These are phyloP conservation scores for Trichoderma citrinoviride DNA, from an alignment of 2,329 filamentous ascomycete genomes.

Conservation along the genomic window DNA sequence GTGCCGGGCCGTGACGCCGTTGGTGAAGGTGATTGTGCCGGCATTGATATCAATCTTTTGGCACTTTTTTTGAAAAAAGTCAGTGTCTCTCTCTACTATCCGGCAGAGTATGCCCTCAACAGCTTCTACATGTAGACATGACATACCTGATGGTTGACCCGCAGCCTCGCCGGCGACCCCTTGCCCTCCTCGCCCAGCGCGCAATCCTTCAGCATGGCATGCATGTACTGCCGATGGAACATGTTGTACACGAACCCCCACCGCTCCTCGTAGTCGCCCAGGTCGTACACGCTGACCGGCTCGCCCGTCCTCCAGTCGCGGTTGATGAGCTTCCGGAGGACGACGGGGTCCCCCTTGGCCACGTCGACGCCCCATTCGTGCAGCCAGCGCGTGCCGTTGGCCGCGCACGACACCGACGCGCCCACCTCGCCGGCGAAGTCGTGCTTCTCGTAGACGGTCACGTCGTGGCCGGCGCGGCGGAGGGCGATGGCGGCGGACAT, in stretches of 20 bases:
- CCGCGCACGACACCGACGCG: constrained; percentile 64
- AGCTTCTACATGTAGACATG: no score
- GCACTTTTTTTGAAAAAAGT: constrained; percentile 33
- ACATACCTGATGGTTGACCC: constrained; percentile 55
- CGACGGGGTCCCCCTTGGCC: constrained; percentile 61
- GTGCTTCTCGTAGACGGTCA: constrained; percentile 63
- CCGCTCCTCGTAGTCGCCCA: constrained; percentile 62
- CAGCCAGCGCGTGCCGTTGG: constrained; percentile 68
- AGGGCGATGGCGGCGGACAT: constrained; percentile 47
- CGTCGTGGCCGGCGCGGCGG: constrained; percentile 46
- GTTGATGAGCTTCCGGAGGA: constrained; percentile 65
- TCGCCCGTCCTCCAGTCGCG: constrained; percentile 69
- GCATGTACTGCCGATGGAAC: constrained; percentile 70
- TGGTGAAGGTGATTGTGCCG: constrained; percentile 51
- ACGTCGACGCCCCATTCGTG: constrained; percentile 67
- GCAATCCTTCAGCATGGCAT: constrained; percentile 61
- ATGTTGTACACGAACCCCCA: constrained; percentile 68
- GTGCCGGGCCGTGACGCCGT: constrained; percentile 49
- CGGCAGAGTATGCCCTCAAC: no score
- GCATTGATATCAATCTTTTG: constrained; percentile 51
- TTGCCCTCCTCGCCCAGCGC: constrained; percentile 53
- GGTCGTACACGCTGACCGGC: constrained; percentile 60
- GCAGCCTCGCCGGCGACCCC: constrained; percentile 51
- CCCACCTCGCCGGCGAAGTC: constrained; percentile 68
- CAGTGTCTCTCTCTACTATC: background rate